Base-by-base conservation (phyloP, 2,329 filamentous ascomycete genomes). In the Ilyonectria mors-panacis region DNA sequence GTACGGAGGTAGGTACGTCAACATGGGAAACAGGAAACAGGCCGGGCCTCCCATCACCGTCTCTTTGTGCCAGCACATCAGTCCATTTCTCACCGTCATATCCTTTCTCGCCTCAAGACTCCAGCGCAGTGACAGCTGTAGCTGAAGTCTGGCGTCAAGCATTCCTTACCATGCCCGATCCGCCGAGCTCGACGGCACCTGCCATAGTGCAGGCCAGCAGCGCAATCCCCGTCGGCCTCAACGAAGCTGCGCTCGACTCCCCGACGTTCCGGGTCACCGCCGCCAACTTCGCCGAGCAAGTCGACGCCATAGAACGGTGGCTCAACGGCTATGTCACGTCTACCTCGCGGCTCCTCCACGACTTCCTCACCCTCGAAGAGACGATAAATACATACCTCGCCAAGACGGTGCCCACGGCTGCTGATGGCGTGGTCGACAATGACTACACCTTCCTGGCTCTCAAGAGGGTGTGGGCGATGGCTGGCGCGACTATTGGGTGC, bases 181-280 rank as follows among this genome's bases (percentile, higher is more conserved):
- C 66, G 35, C 59, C 63, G 21, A 53, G 53, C 63, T 70, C 66
- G 62, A 76, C 76, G 66, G 66, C 70, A 47, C 68, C 71, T 55
- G 65, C 50, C 42, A 62, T 71, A 48, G 66, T 64, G 69, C 66
- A 73, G 42, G 63, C 73, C 58, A 73, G 66, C 72, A 70, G 69
- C 67, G 69, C 70, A 69, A 85, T 89, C 65, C 94, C 96, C 50
- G 95, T 98, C 39, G 91, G 91, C 68, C 88, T 98, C 74, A 96
- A 95, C 83, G 96, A 99, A 87, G 96, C 96, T 57, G 93, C 94
- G 21, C 92, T 98, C 83, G 96, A 99, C 82, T 98, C 95, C 44
- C 96, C 96, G 28, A 97, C 95, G 39, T 98, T 98, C 81, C 94
- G 96, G 71, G 94, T 95, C 53, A 93, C 93, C 23, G 89, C 94